Base-by-base conservation (phyloP, 2,329 filamentous ascomycete genomes). In the Macroventuria anomochaeta region DNA sequence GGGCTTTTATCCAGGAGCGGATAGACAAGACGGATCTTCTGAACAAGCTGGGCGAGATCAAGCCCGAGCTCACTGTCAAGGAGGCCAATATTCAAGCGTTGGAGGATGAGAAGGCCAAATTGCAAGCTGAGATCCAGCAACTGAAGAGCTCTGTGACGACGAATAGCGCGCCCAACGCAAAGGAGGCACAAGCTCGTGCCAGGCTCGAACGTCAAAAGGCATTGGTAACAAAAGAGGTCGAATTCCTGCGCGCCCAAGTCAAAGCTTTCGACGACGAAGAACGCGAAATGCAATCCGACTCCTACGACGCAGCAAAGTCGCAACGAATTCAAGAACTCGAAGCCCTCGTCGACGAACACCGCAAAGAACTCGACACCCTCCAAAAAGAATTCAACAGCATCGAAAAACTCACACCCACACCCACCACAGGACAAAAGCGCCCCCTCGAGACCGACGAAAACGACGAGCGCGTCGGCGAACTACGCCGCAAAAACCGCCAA, bases 161-260 rank as follows among this genome's bases (percentile, higher is more conserved):
- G 20, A 62, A 60, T 23, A 79, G 76, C 1, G 81, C 77, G 17
- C 41, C 63, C 2, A 71, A 62, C 32, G 48, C 64, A 18, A 79
- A 80, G 13, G 89, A 91, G 66, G 89, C 71, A 57, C 84, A 92
- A 75, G 83, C 84, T 1, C 87, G 86, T 36, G 79, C 89, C 46
- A 85, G 95, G 26, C 78, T 97, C 0, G 93, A 99, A 65, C 84
- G 95, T 53, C 93, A 97, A 71, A 89, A 91, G 53, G 85, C 83
- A 0, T 82, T 99, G 7, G 91, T 93, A 0, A 82, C 91, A 20
- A 97, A 97, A 70, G 96, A 99, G 72, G 91, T 95, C 0, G 93
- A 97, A 63, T 96, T 96, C 71, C 83, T 99, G 6, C 89, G 95
- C 18, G 93, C 91, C 0, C 95, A 99, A 74, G 82, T 97, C 48